These are phyloP conservation scores for Dioszegia hungarica DNA, from an alignment of 768 basidiomycete genomes.

Conservation along the genomic window DNA sequence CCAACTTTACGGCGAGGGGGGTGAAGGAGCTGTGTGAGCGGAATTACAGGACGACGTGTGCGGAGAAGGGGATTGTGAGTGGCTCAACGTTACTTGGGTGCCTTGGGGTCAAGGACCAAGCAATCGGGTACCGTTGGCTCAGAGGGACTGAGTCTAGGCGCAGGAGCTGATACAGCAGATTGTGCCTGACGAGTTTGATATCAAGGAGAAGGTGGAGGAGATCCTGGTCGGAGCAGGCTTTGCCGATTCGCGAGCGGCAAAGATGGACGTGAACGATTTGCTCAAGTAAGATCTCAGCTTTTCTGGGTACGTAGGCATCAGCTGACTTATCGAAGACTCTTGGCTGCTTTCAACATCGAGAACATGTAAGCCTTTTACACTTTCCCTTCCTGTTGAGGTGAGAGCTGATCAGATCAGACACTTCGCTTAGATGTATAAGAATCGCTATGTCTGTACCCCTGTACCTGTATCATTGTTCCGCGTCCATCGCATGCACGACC, in stretches of 20 bases:
- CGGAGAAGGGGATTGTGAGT: slow-evolving; percentile 58
- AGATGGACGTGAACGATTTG: slow-evolving; percentile 89
- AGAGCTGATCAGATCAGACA: slow-evolving; percentile 4
- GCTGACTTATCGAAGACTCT: slow-evolving; percentile 17
- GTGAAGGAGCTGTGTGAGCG: slow-evolving; percentile 90
- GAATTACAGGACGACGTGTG: slow-evolving; percentile 89
- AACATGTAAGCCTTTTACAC: slow-evolving; percentile 42
- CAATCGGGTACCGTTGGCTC: no score
- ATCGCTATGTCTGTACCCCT: no score
- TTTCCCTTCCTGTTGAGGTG: no score
- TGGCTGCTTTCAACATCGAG: slow-evolving; percentile 45
- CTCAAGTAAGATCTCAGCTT: slow-evolving; percentile 80
- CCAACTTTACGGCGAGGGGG: slow-evolving; percentile 82
- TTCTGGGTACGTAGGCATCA: background rate
- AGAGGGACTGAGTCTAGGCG: no score
- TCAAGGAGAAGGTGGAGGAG: slow-evolving; percentile 65
- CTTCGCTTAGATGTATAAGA: slow-evolving; percentile 8
- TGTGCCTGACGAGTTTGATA: slow-evolving; percentile 64
- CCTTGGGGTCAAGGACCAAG: no score
- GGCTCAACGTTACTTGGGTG: no score
- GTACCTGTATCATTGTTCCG: background rate
- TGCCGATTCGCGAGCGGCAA: slow-evolving; percentile 74
- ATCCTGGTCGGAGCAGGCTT: slow-evolving; percentile 68
- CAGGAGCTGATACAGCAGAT: slow-evolving; percentile 52
- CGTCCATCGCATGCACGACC: background rate